These are phyloP conservation scores for Candida jianshihensis DNA, from an alignment of 805 yeast genomes.

Conservation along the genomic window DNA sequence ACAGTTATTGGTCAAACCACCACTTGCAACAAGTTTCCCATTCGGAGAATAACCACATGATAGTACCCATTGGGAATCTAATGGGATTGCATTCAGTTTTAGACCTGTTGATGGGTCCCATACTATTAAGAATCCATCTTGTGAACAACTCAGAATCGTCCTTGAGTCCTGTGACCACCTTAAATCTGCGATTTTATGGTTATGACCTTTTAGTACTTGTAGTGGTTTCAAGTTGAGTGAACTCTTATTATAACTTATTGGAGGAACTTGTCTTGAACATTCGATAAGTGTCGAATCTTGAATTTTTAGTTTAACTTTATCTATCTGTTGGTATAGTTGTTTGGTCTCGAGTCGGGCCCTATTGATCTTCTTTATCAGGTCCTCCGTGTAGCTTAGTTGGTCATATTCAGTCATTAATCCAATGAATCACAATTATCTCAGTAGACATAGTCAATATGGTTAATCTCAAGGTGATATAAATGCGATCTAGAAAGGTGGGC, in stretches of 20 bases:
- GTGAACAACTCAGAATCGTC: constrained; percentile 64
- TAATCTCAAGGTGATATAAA: no score
- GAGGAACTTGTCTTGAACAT: constrained; percentile 24
- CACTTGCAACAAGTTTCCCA: constrained; percentile 64
- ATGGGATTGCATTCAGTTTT: constrained; percentile 61
- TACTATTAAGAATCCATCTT: constrained; percentile 76
- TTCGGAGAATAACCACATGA: constrained; percentile 68
- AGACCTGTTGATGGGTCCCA: constrained; percentile 78
- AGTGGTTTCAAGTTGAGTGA: constrained; percentile 29
- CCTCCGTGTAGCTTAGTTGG: no score
- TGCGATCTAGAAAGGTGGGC: no score
- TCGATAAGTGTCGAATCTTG: constrained; percentile 40
- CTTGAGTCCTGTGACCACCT: constrained; percentile 63
- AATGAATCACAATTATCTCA: no score
- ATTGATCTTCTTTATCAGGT: constrained; percentile 14
- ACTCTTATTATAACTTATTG: constrained; percentile 7
- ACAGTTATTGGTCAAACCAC: constrained; percentile 76
- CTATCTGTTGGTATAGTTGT: constrained; percentile 42
- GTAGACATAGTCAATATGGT: no score
- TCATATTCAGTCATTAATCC: no score
- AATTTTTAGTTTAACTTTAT: constrained; percentile 32
- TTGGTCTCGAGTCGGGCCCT: constrained; percentile 39
- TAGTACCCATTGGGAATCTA: constrained; percentile 76
- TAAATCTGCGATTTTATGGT: constrained; percentile 62
- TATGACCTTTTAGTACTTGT: constrained; percentile 44